phyloP scores from a whole-genome alignment of 176 grass and related monocot genomes.

The Eremochloa ophiuroides region DNA sequence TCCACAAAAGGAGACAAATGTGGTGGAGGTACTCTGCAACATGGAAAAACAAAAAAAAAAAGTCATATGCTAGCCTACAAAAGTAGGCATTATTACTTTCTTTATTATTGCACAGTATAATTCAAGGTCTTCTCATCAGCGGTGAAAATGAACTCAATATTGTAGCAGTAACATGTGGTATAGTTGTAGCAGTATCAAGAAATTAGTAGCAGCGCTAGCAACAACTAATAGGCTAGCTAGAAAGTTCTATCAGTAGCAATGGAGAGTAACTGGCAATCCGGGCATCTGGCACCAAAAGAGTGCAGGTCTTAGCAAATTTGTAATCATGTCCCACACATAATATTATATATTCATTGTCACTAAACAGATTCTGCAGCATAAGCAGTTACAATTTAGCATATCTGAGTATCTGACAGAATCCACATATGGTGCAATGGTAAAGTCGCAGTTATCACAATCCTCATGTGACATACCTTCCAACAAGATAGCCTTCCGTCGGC shows the following conservation, averaged over 20 bases:
- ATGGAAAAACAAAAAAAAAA: not conserved
- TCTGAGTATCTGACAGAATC: not conserved
- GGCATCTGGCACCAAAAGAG: not conserved
- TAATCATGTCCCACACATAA: not conserved
- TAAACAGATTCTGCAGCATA: not conserved
- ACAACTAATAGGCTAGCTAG: not conserved
- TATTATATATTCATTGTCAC: not conserved
- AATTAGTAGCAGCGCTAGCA: not conserved
- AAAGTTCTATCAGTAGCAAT: not conserved
- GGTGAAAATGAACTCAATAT: not conserved
- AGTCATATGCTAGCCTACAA: not conserved
- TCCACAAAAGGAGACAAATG: slow-evolving; percentile 99
- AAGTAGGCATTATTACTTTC: not conserved
- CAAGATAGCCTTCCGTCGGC: slow-evolving; percentile 69
- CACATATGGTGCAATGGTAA: not conserved
- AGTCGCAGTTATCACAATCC: not conserved
- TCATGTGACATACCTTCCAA: slow-evolving; percentile 69
- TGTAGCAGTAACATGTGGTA: not conserved
- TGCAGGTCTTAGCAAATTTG: not conserved
- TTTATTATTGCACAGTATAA: not conserved
- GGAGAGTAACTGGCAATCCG: not conserved
- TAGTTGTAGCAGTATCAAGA: not conserved
- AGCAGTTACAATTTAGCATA: not conserved
- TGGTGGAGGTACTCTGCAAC: slow-evolving; percentile 81
- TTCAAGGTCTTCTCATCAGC: not conserved